Evolutionary conservation across 169 alveolate species (phyloP).

Genomic region (Eimeria maxima): DNA sequence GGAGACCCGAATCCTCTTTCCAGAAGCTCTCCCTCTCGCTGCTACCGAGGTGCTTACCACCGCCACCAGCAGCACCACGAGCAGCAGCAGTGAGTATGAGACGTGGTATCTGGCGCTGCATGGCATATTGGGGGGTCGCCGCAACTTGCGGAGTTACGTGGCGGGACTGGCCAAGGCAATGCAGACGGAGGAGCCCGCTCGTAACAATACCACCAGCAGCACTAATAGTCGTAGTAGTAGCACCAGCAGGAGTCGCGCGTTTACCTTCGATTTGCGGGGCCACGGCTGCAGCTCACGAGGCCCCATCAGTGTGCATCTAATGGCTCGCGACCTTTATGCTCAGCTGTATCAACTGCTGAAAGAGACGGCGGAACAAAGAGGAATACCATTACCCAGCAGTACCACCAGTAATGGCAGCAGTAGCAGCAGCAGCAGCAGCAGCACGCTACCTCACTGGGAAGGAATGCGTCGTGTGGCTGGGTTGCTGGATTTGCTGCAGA

Average conservation of each 20-base stretch:
- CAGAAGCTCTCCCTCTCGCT: conserved; percentile 30
- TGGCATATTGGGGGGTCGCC: conserved; percentile 36
- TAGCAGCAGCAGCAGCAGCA: background rate
- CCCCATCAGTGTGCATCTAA: background rate
- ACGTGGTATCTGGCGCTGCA: conserved; percentile 31
- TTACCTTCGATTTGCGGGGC: conserved; percentile 14
- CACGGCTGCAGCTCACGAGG: conserved; percentile 61
- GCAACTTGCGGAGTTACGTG: conserved; percentile 9
- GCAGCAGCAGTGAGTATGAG: background rate
- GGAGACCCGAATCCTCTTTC: background rate
- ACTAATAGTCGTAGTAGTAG: background rate
- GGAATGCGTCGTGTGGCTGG: no score
- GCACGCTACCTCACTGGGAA: conserved; percentile 31
- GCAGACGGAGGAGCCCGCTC: background rate
- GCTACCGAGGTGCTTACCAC: conserved; percentile 30
- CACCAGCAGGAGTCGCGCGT: background rate
- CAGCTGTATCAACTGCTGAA: background rate
- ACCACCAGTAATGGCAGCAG: background rate
- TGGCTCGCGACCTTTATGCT: conserved; percentile 31
- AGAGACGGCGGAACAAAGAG: background rate
- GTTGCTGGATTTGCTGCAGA: no score
- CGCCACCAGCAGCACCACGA: conserved; percentile 10
- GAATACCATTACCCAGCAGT: background rate
- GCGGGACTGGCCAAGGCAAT: background rate
- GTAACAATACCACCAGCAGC: background rate